Percentiles rank a stretch among this genome's conserved stretches.
Conservation (phyloP, 495 filamentous ascomycete genomes). For the Neurospora cerealis region DNA sequence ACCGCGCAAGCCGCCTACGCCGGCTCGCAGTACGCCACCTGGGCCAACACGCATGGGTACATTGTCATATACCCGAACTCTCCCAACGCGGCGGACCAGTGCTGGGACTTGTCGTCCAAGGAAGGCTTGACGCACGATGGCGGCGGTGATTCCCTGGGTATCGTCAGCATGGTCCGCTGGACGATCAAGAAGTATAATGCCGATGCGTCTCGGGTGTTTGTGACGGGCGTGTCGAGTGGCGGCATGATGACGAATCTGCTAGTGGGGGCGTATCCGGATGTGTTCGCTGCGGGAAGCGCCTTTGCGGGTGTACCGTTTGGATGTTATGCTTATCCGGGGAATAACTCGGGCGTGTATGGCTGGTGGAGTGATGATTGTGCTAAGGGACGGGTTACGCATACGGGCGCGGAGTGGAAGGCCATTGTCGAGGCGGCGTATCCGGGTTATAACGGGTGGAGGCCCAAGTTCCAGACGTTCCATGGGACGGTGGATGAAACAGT, state of each 20-base stretch:
- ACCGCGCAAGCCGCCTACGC: constrained; percentile 19
- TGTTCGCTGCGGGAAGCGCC: constrained; percentile 45
- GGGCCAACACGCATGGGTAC: constrained; percentile 40
- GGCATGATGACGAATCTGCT: constrained; percentile 56
- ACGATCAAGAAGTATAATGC: constrained; percentile 35
- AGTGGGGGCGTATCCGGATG: constrained; percentile 45
- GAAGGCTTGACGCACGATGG: constrained; percentile 40
- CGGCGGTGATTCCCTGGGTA: constrained; percentile 42
- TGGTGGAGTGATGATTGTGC: constrained; percentile 41
- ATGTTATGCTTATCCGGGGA: constrained; percentile 34
- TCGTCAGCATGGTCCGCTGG: constrained; percentile 50
- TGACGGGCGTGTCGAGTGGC: constrained; percentile 43
- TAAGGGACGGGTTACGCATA: constrained; percentile 31
- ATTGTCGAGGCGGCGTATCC: constrained; percentile 43
- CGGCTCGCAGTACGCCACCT: constrained; percentile 28
- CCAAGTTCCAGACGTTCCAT: constrained; percentile 47
- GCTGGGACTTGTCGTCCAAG: constrained; percentile 44
- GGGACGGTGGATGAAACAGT: constrained; percentile 41
- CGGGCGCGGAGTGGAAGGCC: constrained; percentile 36
- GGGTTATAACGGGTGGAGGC: constrained; percentile 39
- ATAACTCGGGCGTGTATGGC: constrained; percentile 27
- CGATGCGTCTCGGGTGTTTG: constrained; percentile 39
- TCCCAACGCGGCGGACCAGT: constrained; percentile 37
- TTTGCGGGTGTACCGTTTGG: constrained; percentile 47
- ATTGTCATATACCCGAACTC: constrained; percentile 47